A percentile compares a stretch with the other conserved stretches of the same genome.
These are phyloP conservation scores for Vitis hybrid DNA, from an alignment of 177 flowering plant species.

Conservation along the genomic window DNA sequence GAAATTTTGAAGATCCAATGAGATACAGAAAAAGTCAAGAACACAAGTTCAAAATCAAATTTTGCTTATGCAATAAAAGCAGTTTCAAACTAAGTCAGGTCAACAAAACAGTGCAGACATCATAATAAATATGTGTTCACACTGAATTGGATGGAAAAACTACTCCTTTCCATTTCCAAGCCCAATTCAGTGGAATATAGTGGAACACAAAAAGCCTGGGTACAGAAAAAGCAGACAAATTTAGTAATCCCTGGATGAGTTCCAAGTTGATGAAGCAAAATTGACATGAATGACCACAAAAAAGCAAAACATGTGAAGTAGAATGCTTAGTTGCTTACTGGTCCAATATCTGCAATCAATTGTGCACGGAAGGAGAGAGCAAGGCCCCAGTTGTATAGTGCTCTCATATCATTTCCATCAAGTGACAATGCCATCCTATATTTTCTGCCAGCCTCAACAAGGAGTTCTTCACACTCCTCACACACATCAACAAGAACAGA, in stretches of 20 bases:
- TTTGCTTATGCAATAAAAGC: too few relatives aligned
- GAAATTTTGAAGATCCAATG: slow-evolving; percentile 18
- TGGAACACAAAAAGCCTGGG: background rate
- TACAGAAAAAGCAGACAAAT: background rate
- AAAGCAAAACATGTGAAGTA: slow-evolving; percentile 3
- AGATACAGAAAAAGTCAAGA: background rate
- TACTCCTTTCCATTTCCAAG: background rate
- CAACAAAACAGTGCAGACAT: too few relatives aligned
- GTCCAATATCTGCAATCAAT: slow-evolving; percentile 92
- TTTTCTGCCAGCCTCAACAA: slow-evolving; percentile 83
- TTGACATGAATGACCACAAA: background rate
- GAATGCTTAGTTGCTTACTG: slow-evolving; percentile 47
- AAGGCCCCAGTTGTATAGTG: slow-evolving; percentile 94
- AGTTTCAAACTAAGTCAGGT: too few relatives aligned
- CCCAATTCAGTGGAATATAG: background rate
- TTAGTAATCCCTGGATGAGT: background rate
- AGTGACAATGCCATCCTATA: slow-evolving; percentile 77
- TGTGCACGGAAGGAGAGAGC: slow-evolving; percentile 92
- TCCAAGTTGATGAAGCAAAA: slow-evolving; percentile 2
- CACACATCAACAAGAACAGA: slow-evolving; percentile 65
- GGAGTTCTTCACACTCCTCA: slow-evolving; percentile 94
- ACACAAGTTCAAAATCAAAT: background rate
- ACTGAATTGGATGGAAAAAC: too few relatives aligned
- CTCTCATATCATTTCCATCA: slow-evolving; percentile 77
- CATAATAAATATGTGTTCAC: too few relatives aligned